phyloP scores from a whole-genome alignment of 441 rosid genomes.

The Gossypium schwendimanii region DNA sequence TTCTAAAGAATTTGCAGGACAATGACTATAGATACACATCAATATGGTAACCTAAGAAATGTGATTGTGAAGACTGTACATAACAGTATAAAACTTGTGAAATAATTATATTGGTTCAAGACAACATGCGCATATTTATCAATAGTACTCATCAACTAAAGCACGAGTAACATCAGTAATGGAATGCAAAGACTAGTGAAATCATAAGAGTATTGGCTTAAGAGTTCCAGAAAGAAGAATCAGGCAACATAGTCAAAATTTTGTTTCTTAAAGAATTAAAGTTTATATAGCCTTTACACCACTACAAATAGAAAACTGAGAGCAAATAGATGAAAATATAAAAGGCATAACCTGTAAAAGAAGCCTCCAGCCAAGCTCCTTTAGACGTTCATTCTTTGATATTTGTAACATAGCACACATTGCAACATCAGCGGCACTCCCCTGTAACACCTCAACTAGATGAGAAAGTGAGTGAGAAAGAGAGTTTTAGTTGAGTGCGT shows the following conservation, averaged over 20 bases:
- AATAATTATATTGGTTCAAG: not conserved
- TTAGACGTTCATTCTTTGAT: slow-evolving; percentile 46
- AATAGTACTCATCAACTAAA: too few relatives aligned
- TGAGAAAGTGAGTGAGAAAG: slow-evolving; percentile 14
- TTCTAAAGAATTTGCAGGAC: slow-evolving; percentile 1
- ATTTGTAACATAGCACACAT: slow-evolving; percentile 97
- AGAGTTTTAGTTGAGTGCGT: slow-evolving; percentile 1
- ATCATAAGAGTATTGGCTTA: not conserved
- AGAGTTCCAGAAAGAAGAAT: not conserved
- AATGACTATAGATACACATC: not conserved
- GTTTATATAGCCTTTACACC: not conserved
- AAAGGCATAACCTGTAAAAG: slow-evolving; percentile 66
- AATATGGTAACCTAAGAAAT: not conserved
- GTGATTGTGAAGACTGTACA: not conserved
- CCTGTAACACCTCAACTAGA: slow-evolving; percentile 38
- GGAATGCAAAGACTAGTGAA: not conserved
- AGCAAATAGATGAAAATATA: not conserved
- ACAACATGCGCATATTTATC: not conserved
- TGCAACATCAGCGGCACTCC: slow-evolving; percentile 99
- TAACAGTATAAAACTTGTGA: not conserved
- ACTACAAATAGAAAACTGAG: not conserved
- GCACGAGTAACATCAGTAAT: not conserved
- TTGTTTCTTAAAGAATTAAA: not conserved
- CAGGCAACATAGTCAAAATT: not conserved
- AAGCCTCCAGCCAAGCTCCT: slow-evolving; percentile 89